Evolutionary conservation across 225 moss, liverwort and hornwort genomes (phyloP).

Genomic region (Sphagnum contortum): DNA sequence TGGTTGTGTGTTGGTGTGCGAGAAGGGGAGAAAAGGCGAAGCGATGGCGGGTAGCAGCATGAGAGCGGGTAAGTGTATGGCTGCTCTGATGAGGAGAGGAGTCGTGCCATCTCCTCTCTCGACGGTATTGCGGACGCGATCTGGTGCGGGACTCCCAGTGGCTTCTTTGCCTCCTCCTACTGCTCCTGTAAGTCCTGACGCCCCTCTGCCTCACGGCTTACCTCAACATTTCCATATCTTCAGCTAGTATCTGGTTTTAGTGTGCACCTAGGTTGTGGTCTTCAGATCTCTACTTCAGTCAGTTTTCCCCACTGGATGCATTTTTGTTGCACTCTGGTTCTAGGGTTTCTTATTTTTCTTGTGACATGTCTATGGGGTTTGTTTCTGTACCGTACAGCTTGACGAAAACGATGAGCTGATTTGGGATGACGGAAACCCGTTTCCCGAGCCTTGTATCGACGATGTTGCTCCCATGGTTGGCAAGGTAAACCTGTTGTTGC

Average conservation of each 20-base stretch:
- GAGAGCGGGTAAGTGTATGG: constrained; percentile 50
- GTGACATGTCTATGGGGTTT: background rate
- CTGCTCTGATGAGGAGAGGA: constrained; percentile 49
- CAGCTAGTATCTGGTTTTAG: too few relatives aligned
- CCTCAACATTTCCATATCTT: too few relatives aligned
- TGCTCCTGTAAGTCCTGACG: constrained; percentile 27
- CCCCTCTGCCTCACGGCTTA: too few relatives aligned
- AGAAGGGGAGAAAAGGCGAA: background rate
- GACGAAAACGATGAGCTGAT: constrained; percentile 32
- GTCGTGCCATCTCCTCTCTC: constrained; percentile 24
- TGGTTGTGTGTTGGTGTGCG: too few relatives aligned
- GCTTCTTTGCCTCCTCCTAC: constrained; percentile 37
- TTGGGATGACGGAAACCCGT: constrained; percentile 58
- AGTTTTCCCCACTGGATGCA: background rate
- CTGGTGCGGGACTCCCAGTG: constrained; percentile 59
- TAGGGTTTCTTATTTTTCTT: background rate
- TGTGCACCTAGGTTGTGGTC: too few relatives aligned
- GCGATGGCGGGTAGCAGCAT: constrained; percentile 53
- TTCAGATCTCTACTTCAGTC: too few relatives aligned
- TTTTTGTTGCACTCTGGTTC: background rate
- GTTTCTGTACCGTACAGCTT: constrained; percentile 16
- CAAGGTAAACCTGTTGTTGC: constrained; percentile 40
- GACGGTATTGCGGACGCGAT: constrained; percentile 42
- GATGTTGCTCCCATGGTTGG: constrained; percentile 90
- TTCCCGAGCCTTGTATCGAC: constrained; percentile 82